Conservation (phyloP, 768 basidiomycete genomes). For the Porpolomopsis calyptriformis region DNA sequence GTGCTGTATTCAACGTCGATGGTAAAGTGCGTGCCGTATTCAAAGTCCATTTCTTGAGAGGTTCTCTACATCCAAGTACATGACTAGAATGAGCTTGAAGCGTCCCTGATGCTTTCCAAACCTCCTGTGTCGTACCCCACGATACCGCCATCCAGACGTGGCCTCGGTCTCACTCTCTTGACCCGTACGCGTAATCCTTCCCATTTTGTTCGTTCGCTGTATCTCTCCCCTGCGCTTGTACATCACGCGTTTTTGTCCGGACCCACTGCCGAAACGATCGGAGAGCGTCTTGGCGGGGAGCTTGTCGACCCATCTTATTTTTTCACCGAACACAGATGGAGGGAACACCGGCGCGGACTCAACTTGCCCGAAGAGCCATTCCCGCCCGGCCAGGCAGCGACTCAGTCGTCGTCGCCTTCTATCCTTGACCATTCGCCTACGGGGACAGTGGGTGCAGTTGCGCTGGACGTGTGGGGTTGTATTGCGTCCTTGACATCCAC, state of each 20-base stretch:
- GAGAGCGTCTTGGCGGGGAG: slow-evolving; percentile 39
- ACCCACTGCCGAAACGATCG: slow-evolving; percentile 48
- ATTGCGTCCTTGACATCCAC: slow-evolving; percentile 69
- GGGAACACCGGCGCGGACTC: slow-evolving; percentile 61
- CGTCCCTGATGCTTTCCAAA: slow-evolving; percentile 71
- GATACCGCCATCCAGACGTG: slow-evolving; percentile 50
- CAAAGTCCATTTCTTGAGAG: too few species aligned
- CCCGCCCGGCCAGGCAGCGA: slow-evolving; percentile 21
- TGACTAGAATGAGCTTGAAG: slow-evolving; percentile 67
- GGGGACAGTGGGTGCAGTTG: slow-evolving; percentile 81
- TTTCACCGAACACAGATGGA: slow-evolving; percentile 67
- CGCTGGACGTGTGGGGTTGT: slow-evolving; percentile 63
- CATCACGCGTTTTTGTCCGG: slow-evolving; percentile 70
- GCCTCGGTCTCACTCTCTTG: slow-evolving; percentile 53
- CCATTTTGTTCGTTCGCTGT: slow-evolving; percentile 56
- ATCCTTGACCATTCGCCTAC: slow-evolving; percentile 51
- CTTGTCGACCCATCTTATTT: slow-evolving; percentile 71
- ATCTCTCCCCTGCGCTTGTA: slow-evolving; percentile 50
- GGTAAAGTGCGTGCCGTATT: slow-evolving; percentile 68
- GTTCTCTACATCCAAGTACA: too few species aligned
- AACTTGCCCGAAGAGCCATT: slow-evolving; percentile 61
- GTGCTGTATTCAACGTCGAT: slow-evolving; percentile 72
- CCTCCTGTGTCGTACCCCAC: slow-evolving; percentile 57
- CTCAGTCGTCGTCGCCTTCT: slow-evolving; percentile 10
- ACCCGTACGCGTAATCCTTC: slow-evolving; percentile 65